Evolutionary conservation across 768 basidiomycete genomes (phyloP), one percentile per base, ranked within the genome.

Genomic region (Agaricus subrufescens): DNA sequence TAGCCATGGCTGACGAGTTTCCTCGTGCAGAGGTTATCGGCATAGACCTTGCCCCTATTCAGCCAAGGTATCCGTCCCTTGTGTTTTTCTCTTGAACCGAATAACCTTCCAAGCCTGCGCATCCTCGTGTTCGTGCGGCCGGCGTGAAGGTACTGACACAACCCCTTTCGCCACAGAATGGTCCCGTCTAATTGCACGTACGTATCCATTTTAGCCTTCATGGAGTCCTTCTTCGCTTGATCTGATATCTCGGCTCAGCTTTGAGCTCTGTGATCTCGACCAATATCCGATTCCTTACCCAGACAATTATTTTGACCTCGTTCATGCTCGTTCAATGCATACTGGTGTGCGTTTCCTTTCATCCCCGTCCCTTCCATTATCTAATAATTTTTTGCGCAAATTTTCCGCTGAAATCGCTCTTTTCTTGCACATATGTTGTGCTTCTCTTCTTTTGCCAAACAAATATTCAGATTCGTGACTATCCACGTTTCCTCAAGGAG

Each of bases 151-250:
- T 26, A n/a, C 55, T 56, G 25, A 56, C 49, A 37, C 40, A 30
- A 44, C 42, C n/a, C 19, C 38, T 29, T 54, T 49, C 46, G 48
- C 25, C 62, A 43, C 65, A 87, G 85, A 59, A 73, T 73, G 37
- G 86, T 87, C 26, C 86, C 86, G 43, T 78, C 79, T 15, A 87
- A 87, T 59, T 87, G 85, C 86, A 83, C 82, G 85, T 86, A 76
- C 72, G 86, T 59, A 50, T 50, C 31, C 48, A 27, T 56, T 27
- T 42, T 46, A 57, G 37, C 47, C 57, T 56, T 46, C 29, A 30
- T 47, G 25, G 43, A n/a, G 7, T 30, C 12, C 23, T 37, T 43
- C 42, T 57, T 34, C 38, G 4, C 7, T 47, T 30, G 46, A 49
- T 53, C 45, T 54, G 25, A 48, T 46, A 25, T 37, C 45, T n/a